These are phyloP conservation scores for Rhynchospora tenuis DNA, from an alignment of 176 grass and related monocot species.

Conservation along the genomic window DNA sequence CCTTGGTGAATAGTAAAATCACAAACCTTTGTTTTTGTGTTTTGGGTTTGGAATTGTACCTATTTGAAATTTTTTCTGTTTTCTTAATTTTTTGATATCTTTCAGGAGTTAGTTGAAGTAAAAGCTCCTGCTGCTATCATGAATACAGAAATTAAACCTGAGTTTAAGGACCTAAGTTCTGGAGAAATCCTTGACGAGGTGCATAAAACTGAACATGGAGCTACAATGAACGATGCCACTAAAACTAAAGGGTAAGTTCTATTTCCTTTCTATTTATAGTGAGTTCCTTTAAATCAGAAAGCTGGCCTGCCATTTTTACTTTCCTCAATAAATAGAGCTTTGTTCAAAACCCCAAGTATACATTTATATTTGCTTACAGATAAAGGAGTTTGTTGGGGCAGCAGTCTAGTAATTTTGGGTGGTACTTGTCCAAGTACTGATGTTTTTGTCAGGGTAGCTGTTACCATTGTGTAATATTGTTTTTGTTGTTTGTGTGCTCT, in stretches of 20 bases:
- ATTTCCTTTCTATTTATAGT: neutral
- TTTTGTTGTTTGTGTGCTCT: slow-evolving; percentile 25
- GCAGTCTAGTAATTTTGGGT: neutral
- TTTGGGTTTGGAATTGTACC: neutral
- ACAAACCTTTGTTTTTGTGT: neutral
- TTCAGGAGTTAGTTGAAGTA: slow-evolving; percentile 8
- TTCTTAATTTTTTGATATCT: slow-evolving; percentile 1
- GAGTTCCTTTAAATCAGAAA: neutral
- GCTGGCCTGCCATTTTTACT: neutral
- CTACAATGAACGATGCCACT: neutral
- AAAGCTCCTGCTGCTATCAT: neutral
- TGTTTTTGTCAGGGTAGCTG: neutral
- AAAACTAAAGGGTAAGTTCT: slow-evolving; percentile 17
- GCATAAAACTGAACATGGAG: slow-evolving; percentile 2
- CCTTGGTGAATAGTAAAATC: neutral
- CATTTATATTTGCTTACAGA: neutral
- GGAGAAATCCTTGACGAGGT: neutral
- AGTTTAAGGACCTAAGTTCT: neutral
- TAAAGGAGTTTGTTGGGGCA: neutral
- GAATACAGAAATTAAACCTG: neutral
- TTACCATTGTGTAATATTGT: slow-evolving; percentile 7
- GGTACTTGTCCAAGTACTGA: neutral
- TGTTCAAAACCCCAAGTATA: neutral
- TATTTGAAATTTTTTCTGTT: neutral
- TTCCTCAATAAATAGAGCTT: neutral